Conservation (phyloP, 257 asterid genomes). For the Paraleonurus japonicus region DNA sequence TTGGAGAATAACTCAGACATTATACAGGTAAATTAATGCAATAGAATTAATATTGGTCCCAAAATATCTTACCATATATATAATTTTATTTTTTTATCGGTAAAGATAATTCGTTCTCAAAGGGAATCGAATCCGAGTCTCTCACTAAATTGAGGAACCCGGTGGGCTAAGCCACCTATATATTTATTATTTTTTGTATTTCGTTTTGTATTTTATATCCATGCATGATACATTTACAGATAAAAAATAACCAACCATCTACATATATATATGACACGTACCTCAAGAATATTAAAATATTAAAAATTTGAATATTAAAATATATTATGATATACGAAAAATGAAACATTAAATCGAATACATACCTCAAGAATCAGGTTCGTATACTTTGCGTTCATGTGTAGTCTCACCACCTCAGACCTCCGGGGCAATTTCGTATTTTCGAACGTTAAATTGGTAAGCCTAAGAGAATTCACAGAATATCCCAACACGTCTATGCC, state of each 20-base stretch:
- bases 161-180: too few species aligned
- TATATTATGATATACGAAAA: background rate
- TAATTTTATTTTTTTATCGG: too few species aligned
- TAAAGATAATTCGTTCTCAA: too few species aligned
- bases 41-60: background rate
- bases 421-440: slow-evolving; percentile 41
- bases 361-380: slow-evolving; percentile 46
- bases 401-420: slow-evolving; percentile 58
- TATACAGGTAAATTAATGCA: background rate
- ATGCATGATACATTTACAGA: too few species aligned
- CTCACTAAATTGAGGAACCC: too few species aligned
- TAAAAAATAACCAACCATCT: too few species aligned
- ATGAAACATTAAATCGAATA: background rate
- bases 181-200: too few species aligned
- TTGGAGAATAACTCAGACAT: background rate
- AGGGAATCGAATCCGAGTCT: too few species aligned
- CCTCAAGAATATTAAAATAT: too few species aligned
- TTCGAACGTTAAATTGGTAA: slow-evolving; percentile 50
- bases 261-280: too few species aligned
- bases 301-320: background rate
- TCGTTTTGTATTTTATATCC: too few species aligned
- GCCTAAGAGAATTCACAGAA: slow-evolving; percentile 48
- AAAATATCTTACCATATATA: background rate
- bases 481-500: slow-evolving; percentile 67
- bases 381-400: slow-evolving; percentile 40